These are phyloP conservation scores for Lepidium sativum DNA, from an alignment of 345 rosid species.

Conservation along the genomic window DNA sequence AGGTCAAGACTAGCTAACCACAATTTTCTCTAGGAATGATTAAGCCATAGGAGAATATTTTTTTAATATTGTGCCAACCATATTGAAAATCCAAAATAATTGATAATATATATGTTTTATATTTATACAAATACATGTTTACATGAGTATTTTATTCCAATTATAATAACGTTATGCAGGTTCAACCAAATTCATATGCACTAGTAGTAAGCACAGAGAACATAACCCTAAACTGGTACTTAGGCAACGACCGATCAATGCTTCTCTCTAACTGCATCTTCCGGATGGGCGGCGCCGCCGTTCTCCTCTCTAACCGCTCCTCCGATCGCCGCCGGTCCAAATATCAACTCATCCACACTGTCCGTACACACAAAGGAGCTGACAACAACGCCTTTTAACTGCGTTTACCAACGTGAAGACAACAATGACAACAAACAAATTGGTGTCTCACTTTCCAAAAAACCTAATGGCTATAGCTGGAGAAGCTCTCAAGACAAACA, in stretches of 20 bases:
- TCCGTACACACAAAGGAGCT: slow-evolving; percentile 59
- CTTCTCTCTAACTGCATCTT: slow-evolving; percentile 52
- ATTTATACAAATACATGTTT: no score
- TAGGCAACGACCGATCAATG: slow-evolving; percentile 51
- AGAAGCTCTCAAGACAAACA: slow-evolving; percentile 51
- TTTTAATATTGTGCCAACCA: no score
- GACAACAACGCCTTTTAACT: slow-evolving; percentile 40
- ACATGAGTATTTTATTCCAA: no score
- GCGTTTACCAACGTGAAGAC: slow-evolving; percentile 50
- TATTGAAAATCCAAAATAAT: no score
- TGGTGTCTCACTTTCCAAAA: slow-evolving; percentile 46
- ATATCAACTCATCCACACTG: slow-evolving; percentile 49
- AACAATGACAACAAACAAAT: slow-evolving; percentile 10
- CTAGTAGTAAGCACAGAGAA: slow-evolving; percentile 51
- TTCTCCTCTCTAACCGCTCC: slow-evolving; percentile 44
- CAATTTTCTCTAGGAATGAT: no score
- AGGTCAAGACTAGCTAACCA: no score
- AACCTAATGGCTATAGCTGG: slow-evolving; percentile 57
- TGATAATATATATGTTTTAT: no score
- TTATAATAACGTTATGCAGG: slow-evolving; percentile 29
- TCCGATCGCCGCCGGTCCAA: slow-evolving; percentile 38
- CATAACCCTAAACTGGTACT: slow-evolving; percentile 41
- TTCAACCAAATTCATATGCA: slow-evolving; percentile 48
- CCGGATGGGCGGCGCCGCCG: slow-evolving; percentile 47
- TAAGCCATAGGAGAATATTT: no score